Evolutionary conservation across 2,329 filamentous ascomycete genomes (phyloP), one percentile per base, ranked within the genome.

Genomic region (Microcera coccophila): DNA sequence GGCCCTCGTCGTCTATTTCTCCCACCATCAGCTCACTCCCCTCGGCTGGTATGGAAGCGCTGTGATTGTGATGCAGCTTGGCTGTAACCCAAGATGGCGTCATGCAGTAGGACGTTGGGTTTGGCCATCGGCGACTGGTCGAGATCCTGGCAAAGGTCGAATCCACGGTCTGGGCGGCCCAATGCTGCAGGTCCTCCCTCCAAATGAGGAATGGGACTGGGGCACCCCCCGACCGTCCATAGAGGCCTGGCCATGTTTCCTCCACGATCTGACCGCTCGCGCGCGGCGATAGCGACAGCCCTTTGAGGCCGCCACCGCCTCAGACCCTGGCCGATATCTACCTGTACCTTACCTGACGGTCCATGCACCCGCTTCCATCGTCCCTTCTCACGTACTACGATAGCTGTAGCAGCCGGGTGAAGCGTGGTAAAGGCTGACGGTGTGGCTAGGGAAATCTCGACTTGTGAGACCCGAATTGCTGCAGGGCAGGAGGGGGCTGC

Each of bases 41-140:
- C 29, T 26, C 22, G 12, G 22, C 22, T 26, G 22, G 22, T 7
- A 12, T 26, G 22, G 22, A 26, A 26, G 22, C 22, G 22, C 22
- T 16, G 29, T 32, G 29, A 32, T 32, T 14, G 29, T n/a, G 8
- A 15, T 32, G 29, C 29, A 32, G 29, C 29, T 32, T 8, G 29
- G n/a, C 9, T 14, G 29, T 7, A 28, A 40, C 38, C 45, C 47
- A 45, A 43, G 53, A 55, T 59, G 56, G 56, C 59, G 56, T 57
- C 51, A 59, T 59, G 56, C 56, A 59, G 51, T 40, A 39, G 42
- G 45, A n/a, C n/a, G n/a, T n/a, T n/a, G n/a, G n/a, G n/a, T n/a
- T 38, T 36, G 34, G 34, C 18, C 34, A 5, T 11, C 20, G 7
- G 14, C 34, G 16, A 36, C 14, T 36, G 34, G 34, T 11, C 20